A percentile compares a stretch with the other conserved stretches of the same genome.
These are phyloP conservation scores for Geotrichum australiense DNA, from an alignment of 1,139 yeast species.

Conservation along the genomic window DNA sequence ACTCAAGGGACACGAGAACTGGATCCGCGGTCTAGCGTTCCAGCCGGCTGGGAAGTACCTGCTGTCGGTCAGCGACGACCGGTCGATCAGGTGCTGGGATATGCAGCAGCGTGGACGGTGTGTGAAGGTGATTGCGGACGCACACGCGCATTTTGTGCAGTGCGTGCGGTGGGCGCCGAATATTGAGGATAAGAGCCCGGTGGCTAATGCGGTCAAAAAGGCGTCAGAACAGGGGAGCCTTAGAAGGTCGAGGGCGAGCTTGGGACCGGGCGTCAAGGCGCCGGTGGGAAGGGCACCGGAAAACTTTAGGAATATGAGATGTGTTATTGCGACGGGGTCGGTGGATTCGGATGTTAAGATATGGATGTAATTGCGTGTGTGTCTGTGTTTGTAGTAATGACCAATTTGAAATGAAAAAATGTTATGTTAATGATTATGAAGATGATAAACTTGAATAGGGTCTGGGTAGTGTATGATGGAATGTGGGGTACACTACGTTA, in stretches of 20 bases:
- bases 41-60: slow-evolving; percentile 74
- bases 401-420: no score
- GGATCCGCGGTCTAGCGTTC: slow-evolving; percentile 67
- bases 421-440: no score
- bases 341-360: slow-evolving; percentile 75
- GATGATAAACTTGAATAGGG: no score
- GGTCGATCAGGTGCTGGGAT: slow-evolving; percentile 75
- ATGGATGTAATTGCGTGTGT: slow-evolving; percentile 60
- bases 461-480: no score
- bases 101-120: slow-evolving; percentile 48
- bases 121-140: slow-evolving; percentile 44
- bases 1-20: slow-evolving; percentile 71
- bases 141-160: slow-evolving; percentile 71
- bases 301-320: slow-evolving; percentile 25
- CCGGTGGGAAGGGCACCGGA: slow-evolving; percentile 11
- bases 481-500: no score
- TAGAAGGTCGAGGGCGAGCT: neutral
- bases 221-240: neutral
- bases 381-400: no score
- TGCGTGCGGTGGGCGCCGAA: slow-evolving; percentile 53
- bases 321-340: slow-evolving; percentile 69
- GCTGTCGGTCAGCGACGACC: slow-evolving; percentile 75
- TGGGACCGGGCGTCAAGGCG: slow-evolving; percentile 1
- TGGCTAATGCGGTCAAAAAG: neutral
- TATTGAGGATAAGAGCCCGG: slow-evolving; percentile 19